A percentile compares a stretch with the other conserved stretches of the same genome.
Evolutionary conservation across 805 yeast species (phyloP).

Genomic region (Kodamaea lidongshanica): DNA sequence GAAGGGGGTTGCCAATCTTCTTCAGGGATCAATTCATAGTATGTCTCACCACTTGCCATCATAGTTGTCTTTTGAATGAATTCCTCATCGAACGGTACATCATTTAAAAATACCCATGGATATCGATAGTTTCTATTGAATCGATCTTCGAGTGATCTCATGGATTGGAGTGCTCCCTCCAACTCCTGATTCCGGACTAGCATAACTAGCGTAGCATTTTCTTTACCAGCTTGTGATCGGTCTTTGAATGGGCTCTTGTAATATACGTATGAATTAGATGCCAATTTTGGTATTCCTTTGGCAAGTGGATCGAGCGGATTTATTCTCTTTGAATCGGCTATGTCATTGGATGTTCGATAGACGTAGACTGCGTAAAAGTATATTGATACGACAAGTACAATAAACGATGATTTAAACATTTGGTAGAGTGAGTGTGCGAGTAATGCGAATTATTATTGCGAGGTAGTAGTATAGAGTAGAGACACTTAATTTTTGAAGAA

Average conservation of each 20-base stretch:
- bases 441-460: too few relatives aligned
- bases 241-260: constrained; percentile 21
- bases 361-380: constrained; percentile 8
- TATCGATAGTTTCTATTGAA: constrained; percentile 34
- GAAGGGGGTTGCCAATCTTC: constrained; percentile 38
- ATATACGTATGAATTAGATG: constrained; percentile 25
- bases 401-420: not conserved
- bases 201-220: constrained; percentile 86
- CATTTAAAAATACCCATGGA: constrained; percentile 43
- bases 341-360: not conserved
- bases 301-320: constrained; percentile 10
- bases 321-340: constrained; percentile 1
- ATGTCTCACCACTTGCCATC: constrained; percentile 40
- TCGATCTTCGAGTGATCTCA: constrained; percentile 39
- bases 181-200: constrained; percentile 78
- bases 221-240: constrained; percentile 41
- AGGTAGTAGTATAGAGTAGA: too few relatives aligned
- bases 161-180: constrained; percentile 54
- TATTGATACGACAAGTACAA: constrained; percentile 6
- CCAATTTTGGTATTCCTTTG: constrained; percentile 18
- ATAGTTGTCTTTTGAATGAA: constrained; percentile 38
- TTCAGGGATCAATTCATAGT: constrained; percentile 34
- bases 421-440: too few relatives aligned
- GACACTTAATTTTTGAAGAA: too few relatives aligned
- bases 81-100: constrained; percentile 36